Conservation (phyloP, 495 filamentous ascomycete species). For the Apiosordaria backusii region DNA sequence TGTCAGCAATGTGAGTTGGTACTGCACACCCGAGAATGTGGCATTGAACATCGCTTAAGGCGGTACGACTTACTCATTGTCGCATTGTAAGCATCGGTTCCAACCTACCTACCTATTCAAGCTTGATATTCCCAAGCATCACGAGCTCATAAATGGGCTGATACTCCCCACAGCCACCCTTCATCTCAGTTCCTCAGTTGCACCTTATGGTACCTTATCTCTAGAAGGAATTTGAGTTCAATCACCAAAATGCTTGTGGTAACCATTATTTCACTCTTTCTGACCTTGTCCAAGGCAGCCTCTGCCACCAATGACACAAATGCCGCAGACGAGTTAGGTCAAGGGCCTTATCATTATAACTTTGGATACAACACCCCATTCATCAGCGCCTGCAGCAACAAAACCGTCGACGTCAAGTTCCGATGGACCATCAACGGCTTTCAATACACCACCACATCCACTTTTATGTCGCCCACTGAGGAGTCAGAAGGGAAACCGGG, state of each 20-base stretch:
- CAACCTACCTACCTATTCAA: not conserved
- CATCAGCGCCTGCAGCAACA: not conserved
- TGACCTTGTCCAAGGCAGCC: not conserved
- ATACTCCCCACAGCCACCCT: not conserved
- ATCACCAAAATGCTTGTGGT: not conserved
- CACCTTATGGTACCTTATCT: not conserved
- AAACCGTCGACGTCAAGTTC: not conserved
- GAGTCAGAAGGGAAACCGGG: not conserved
- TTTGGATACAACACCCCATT: not conserved
- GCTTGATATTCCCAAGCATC: not conserved
- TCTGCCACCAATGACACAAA: not conserved
- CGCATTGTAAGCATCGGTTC: not conserved
- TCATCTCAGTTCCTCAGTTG: not conserved
- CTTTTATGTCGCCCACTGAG: not conserved
- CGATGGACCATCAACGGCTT: not conserved
- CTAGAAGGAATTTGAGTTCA: not conserved
- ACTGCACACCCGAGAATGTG: not conserved
- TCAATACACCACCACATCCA: not conserved
- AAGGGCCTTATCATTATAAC: not conserved
- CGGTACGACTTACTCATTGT: not conserved
- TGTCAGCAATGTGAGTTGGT: not conserved
- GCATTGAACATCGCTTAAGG: not conserved
- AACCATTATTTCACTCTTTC: not conserved
- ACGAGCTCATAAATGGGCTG: not conserved
- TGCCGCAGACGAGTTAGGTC: not conserved